Conservation (phyloP, 768 basidiomycete species). For the Boletellus emodensis region DNA sequence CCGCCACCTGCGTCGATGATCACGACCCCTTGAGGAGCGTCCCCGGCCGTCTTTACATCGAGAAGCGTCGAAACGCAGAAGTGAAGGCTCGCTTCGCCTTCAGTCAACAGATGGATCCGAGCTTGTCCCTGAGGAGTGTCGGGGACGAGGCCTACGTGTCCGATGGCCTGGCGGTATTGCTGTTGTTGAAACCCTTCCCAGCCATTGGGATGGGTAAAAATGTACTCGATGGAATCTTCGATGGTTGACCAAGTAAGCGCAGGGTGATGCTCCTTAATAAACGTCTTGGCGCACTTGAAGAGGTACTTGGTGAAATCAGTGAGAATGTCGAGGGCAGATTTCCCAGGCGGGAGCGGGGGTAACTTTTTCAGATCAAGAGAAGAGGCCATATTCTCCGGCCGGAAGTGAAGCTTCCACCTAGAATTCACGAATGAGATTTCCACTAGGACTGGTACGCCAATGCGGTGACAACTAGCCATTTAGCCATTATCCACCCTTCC, state of each 20-base stretch:
- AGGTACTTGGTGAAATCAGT: too few species aligned
- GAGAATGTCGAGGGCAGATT: too few species aligned
- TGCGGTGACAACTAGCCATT: slow-evolving; percentile 13
- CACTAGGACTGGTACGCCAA: too few species aligned
- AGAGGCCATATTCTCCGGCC: slow-evolving; percentile 11
- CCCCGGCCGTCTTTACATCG: not conserved
- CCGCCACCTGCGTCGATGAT: slow-evolving; percentile 43
- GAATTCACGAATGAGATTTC: not conserved
- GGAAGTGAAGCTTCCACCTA: slow-evolving; percentile 27
- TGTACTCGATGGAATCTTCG: slow-evolving; percentile 13
- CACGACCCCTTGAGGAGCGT: slow-evolving; percentile 32
- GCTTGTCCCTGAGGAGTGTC: too few species aligned
- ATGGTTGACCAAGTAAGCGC: slow-evolving; percentile 16
- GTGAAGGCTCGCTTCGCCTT: slow-evolving; percentile 24
- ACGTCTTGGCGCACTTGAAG: too few species aligned
- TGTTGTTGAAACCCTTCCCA: too few species aligned
- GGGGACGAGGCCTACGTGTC: too few species aligned
- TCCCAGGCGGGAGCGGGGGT: slow-evolving; percentile 32
- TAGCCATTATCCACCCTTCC: slow-evolving; percentile 17
- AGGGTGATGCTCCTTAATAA: too few species aligned
- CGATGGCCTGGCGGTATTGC: too few species aligned
- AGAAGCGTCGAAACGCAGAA: slow-evolving; percentile 40
- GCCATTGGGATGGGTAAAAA: too few species aligned
- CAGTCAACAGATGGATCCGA: slow-evolving; percentile 20
- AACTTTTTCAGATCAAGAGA: slow-evolving; percentile 23